Conservation (phyloP, 106 monocot species). For the Acorus calamus region DNA sequence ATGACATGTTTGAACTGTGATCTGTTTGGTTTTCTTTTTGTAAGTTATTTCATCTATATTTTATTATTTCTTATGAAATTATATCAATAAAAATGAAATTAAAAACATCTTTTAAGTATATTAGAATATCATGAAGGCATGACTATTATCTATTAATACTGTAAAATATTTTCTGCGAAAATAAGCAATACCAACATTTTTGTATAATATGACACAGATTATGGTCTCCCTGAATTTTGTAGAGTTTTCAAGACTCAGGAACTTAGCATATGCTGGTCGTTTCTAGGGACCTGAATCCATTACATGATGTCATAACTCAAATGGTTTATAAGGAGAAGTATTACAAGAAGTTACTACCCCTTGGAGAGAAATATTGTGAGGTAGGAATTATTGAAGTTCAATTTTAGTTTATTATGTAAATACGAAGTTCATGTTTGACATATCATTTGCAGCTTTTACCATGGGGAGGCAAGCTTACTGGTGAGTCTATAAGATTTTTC, state of each 20-base stretch:
- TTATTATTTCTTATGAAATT: too few relatives aligned
- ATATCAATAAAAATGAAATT: too few relatives aligned
- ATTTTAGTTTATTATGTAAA: too few relatives aligned
- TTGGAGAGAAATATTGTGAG: constrained; percentile 76
- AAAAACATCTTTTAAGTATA: too few relatives aligned
- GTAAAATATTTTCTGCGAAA: too few relatives aligned
- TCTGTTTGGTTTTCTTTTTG: too few relatives aligned
- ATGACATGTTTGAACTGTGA: too few relatives aligned
- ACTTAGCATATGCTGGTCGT: constrained; percentile 5
- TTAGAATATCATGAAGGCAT: too few relatives aligned
- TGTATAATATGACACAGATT: not conserved
- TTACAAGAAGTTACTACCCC: constrained; percentile 58
- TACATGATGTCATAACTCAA: constrained; percentile 51
- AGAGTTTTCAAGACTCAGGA: constrained; percentile 1
- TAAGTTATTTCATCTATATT: too few relatives aligned
- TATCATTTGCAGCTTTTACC: constrained; percentile 69
- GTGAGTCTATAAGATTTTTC: constrained; percentile 91
- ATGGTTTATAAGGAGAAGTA: constrained; percentile 79
- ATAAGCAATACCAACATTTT: not conserved
- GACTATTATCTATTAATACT: too few relatives aligned
- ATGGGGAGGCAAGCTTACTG: constrained; percentile 93
- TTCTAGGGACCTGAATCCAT: constrained; percentile 88
- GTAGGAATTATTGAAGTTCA: constrained; percentile 12
- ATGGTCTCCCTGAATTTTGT: constrained; percentile 3
- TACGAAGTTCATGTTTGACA: not conserved